A percentile compares a stretch with the other conserved stretches of the same genome.
Evolutionary conservation across 2,329 filamentous ascomycete species (phyloP).

Genomic region (Alternaria viburni): DNA sequence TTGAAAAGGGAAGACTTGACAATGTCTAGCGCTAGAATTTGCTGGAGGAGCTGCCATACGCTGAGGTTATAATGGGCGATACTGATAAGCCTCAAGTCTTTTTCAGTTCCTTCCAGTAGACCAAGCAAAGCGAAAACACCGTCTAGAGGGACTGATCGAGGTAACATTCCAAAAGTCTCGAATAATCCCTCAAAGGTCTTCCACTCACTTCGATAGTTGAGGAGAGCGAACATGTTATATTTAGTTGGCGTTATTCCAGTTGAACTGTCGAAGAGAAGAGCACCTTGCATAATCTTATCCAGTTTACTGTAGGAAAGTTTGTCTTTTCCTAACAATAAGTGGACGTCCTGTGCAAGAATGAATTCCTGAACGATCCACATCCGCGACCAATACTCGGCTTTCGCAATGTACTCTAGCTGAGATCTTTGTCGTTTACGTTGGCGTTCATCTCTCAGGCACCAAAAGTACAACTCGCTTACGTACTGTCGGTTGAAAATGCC

Average conservation of each 20-base stretch:
- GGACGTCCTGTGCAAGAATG: background rate
- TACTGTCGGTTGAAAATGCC: background rate
- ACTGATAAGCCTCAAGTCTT: background rate
- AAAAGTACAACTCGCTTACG: background rate
- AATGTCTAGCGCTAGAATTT: background rate
- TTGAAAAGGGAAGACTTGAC: background rate
- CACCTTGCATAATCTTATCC: no score
- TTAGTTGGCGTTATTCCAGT: no score
- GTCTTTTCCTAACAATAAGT: background rate
- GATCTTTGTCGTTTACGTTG: background rate
- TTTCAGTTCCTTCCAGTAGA: background rate
- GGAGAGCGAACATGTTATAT: background rate
- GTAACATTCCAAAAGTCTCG: background rate
- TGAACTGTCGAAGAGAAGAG: no score
- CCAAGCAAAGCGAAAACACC: background rate
- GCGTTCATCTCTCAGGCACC: background rate
- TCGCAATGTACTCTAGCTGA: background rate
- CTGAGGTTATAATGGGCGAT: background rate
- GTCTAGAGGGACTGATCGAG: background rate
- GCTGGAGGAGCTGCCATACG: background rate
- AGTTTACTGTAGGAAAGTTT: background rate
- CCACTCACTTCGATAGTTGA: accelerated
- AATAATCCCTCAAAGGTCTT: background rate
- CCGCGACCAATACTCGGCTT: background rate
- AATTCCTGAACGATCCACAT: background rate